Base-by-base conservation (phyloP, 768 basidiomycete genomes). In the Cystofilobasidium ferigula region DNA sequence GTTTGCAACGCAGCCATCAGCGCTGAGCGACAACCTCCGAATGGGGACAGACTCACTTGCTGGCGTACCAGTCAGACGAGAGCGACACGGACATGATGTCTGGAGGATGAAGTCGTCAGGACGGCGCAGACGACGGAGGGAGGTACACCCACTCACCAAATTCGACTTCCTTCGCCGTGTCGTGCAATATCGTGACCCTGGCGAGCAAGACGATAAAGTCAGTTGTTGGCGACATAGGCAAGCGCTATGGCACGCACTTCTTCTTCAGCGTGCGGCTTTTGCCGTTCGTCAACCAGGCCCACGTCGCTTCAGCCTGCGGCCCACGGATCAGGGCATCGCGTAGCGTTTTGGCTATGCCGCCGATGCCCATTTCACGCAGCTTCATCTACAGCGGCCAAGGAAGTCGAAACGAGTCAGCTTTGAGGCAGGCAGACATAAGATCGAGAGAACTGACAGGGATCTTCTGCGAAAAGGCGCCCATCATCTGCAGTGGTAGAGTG, bases 231-330 rank as follows among this genome's bases (percentile, higher is more conserved):
- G 8, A 24, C 16, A 26, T 10, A 28, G 26, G 14, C n/a, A 42
- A 38, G 34, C 22, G 34, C 18, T 13, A 36, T 9, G 47, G 5
- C 22, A 28, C 56, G 43, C 30, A 35, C 64, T 35, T 36, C 34
- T 38, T 57, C 28, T 57, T 22, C 58, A n/a, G n/a, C n/a, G 54
- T 20, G 35, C 40, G 24, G n/a, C 30, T 20, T 26, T 48, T 48
- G 13, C 28, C 54, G 57, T 36, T 42, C 7, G 22, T 18, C 63
- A 65, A 13, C 64, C 64, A 65, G 1, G 45, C 10, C 64, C 64
- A 65, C 28, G 53, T 47, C 14, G 22, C 32, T n/a, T 57, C 57
- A 32, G 35, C 57, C 14, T 48, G 34, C 12, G 40, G 45, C 14
- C 40, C 35, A 8, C 51, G 30, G n/a, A 65, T 12, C 24, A 60